Percentiles rank a stretch among this genome's conserved stretches.
These are phyloP conservation scores for Debaryomycetaceae sp. DNA, from an alignment of 1,139 yeast genomes.

Conservation along the genomic window DNA sequence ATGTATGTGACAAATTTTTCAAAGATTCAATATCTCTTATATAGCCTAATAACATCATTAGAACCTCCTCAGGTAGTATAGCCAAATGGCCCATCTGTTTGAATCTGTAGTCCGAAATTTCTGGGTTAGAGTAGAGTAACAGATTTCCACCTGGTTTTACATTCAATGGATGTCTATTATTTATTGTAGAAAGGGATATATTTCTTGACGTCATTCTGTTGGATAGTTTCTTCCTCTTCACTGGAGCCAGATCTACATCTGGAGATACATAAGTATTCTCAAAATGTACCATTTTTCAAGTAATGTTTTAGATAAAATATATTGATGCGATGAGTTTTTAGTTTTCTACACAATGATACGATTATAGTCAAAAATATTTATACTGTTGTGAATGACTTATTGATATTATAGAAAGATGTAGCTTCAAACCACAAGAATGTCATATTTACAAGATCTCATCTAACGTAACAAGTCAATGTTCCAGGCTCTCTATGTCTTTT, in stretches of 20 bases:
- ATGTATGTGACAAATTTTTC: constrained; percentile 50
- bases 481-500: no score
- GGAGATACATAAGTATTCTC: no score
- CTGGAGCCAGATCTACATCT: not conserved
- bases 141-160: constrained; percentile 74
- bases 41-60: constrained; percentile 45
- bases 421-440: not conserved
- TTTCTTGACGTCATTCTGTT: constrained; percentile 12
- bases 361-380: no score
- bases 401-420: not conserved
- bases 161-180: constrained; percentile 62
- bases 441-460: not conserved
- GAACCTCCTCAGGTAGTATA: constrained; percentile 55
- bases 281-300: no score
- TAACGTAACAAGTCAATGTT: no score
- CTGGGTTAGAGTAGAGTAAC: constrained; percentile 19
- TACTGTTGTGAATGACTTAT: no score
- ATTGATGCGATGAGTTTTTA: no score
- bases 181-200: constrained; percentile 21
- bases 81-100: constrained; percentile 53
- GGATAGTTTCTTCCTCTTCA: not conserved
- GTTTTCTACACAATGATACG: no score
- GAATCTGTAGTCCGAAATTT: constrained; percentile 15
- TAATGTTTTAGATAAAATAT: no score
- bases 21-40: constrained; percentile 47